A percentile compares a stretch with the other conserved stretches of the same genome.
These are phyloP conservation scores for Quercus robur DNA, from an alignment of 306 rosid genomes.

Conservation along the genomic window DNA sequence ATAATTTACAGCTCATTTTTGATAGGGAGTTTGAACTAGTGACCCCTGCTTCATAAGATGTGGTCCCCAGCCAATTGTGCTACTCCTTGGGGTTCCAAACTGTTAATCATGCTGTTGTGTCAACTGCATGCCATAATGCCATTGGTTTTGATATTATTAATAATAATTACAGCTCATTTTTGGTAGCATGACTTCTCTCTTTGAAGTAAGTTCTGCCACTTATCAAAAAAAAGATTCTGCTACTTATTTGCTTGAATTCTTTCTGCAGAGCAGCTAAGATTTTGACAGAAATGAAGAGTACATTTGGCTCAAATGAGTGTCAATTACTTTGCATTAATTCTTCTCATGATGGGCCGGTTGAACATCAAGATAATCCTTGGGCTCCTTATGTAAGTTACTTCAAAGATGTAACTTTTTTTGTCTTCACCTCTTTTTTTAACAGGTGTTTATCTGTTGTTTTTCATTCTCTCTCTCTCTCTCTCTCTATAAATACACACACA, in stretches of 20 bases:
- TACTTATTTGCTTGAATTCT: constrained; percentile 24
- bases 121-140: background rate
- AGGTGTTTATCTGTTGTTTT: background rate
- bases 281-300: constrained; percentile 72
- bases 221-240: background rate
- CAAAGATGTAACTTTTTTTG: constrained; percentile 2
- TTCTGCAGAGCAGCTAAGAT: constrained; percentile 69
- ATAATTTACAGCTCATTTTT: background rate
- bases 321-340: constrained; percentile 80
- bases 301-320: constrained; percentile 79
- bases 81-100: background rate
- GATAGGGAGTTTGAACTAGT: no score
- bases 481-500: no score
- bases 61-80: no score
- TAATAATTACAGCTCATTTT: background rate
- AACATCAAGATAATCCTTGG: constrained; percentile 82
- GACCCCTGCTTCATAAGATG: no score
- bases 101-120: background rate
- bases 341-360: constrained; percentile 50
- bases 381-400: constrained; percentile 62
- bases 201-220: background rate
- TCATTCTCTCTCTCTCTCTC: no score
- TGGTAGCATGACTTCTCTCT: background rate
- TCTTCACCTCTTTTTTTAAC: background rate
- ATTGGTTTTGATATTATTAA: background rate